Evolutionary conservation across 805 yeast genomes (phyloP), one percentile per base, ranked within the genome.

Genomic region (Ogataea kodamae): DNA sequence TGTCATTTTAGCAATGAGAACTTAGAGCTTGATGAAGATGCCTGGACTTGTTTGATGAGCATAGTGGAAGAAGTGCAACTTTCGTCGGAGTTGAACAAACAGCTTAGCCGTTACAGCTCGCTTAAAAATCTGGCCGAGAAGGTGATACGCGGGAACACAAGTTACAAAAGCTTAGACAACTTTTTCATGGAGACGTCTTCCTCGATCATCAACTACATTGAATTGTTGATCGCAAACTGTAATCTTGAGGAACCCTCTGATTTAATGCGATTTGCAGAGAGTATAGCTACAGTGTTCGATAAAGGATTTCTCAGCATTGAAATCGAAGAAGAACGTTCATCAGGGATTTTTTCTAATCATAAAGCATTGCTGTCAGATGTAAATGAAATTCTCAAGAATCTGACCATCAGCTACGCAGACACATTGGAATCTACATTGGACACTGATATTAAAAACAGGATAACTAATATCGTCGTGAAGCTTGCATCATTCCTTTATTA

Each of bases 401-500:
- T 51, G 16, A 25, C 48, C 3, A 13, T 23, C 3, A 22, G 30
- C 3, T 43, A 40, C 18, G 33, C 42, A 1, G 45, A 39, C 11
- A 39, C 34, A 6, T 29, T 46, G 29, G 54, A 49, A 15, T 39
- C 43, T 11, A 10, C 9, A 8, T 15, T 18, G n/a, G 40, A 44
- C 2, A 17, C 35, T 7, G 43, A 42, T 3, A 14, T 44, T 9
- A 48, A 41, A 22, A 23, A 10, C 9, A 26, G 34, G 9, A 46
- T 44, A 12, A 29, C 39, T 18, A 45, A 46, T 6, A 36, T 46
- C n/a, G 25, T 52, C 6, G 13, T 43, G 13, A 44, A 44, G 1
- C 29, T 55, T 4, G 45, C 59, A 9, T 26, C 43, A 4, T 49
- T 56, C 26, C 22, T 55, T 7, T 56, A 56, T 34, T 54, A 51